Percentiles rank a stretch among this genome's conserved stretches.
phyloP scores from a whole-genome alignment of 768 basidiomycete species.

The Galerina sulciceps region DNA sequence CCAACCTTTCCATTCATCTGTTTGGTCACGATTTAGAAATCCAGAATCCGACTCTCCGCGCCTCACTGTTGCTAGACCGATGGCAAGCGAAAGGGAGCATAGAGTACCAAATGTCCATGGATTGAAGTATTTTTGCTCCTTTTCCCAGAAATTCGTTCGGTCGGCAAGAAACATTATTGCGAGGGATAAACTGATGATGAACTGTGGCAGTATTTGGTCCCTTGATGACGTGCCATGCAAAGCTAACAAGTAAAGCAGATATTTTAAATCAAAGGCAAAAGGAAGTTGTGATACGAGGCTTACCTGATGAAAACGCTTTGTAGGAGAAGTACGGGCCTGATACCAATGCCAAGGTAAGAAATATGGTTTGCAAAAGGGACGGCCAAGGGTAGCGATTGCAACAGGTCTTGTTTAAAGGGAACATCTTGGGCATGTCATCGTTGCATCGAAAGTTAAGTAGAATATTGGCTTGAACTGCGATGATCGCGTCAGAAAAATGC shows the following conservation, averaged over 20 bases:
- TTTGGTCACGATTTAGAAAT: constrained; percentile 90
- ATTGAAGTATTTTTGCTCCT: constrained; percentile 87
- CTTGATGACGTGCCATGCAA: constrained; percentile 3
- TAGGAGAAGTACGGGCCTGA: constrained; percentile 57
- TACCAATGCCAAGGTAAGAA: constrained; percentile 50
- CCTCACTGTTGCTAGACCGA: constrained; percentile 69
- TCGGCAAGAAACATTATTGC: constrained; percentile 80
- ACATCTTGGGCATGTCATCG: constrained; percentile 59
- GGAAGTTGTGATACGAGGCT: constrained; percentile 1
- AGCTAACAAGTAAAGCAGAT: constrained; percentile 5
- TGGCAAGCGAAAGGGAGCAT: constrained; percentile 51
- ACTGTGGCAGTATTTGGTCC: constrained; percentile 39
- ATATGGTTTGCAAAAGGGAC: constrained; percentile 54
- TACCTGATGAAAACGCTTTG: constrained; percentile 21
- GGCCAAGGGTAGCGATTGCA: constrained; percentile 80
- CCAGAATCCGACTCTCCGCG: constrained; percentile 82
- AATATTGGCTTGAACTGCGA: constrained; percentile 74
- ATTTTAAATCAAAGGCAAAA: not conserved
- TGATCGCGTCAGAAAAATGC: constrained; percentile 70
- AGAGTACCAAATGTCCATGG: constrained; percentile 68
- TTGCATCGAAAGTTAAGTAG: constrained; percentile 86
- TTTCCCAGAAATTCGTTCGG: constrained; percentile 85
- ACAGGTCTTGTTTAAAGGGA: constrained; percentile 78
- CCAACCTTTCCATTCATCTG: constrained; percentile 98
- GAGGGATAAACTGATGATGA: constrained; percentile 69